A percentile compares a stretch with the other conserved stretches of the same genome.
Conservation (phyloP, 2,329 filamentous ascomycete species). For the Stemphylium beticola region DNA sequence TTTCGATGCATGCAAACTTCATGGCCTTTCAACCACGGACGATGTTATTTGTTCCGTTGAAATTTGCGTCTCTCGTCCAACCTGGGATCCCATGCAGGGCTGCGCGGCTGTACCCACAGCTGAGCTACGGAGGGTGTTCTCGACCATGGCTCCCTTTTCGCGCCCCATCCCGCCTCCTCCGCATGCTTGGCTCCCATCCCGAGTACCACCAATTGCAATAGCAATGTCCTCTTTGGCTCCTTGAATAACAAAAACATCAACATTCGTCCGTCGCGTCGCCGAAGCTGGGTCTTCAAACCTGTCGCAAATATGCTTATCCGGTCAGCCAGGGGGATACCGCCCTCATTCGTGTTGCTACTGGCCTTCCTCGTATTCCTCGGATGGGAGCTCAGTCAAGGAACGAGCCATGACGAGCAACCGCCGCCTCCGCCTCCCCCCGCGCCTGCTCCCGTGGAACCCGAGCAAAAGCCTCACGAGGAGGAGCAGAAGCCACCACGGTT, state of each 20-base stretch:
- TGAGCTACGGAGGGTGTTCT: conserved; percentile 7
- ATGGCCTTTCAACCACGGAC: neutral
- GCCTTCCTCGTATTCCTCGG: conserved; percentile 40
- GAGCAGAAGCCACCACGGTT: conserved; percentile 32
- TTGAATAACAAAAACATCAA: conserved; percentile 7
- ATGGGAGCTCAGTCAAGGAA: conserved; percentile 38
- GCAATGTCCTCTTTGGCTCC: conserved; percentile 13
- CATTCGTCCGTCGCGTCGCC: neutral
- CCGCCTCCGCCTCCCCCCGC: conserved; percentile 14
- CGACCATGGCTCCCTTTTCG: conserved; percentile 15
- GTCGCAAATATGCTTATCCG: conserved; percentile 34
- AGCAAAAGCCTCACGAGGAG: conserved; percentile 2
- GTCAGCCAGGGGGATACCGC: conserved; percentile 28
- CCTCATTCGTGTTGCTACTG: conserved; percentile 32
- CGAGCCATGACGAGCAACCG: conserved; percentile 20
- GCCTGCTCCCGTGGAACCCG: neutral
- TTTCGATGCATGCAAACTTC: neutral
- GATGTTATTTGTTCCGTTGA: neutral
- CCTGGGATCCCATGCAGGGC: neutral
- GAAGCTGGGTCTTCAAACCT: neutral
- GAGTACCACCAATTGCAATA: conserved; percentile 17
- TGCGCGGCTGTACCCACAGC: neutral
- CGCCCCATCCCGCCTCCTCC: conserved; percentile 24
- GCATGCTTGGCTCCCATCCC: conserved; percentile 25
- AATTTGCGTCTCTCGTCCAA: neutral